Evolutionary conservation across 345 rosid genomes (phyloP).

Genomic region (Streptanthus diversifolius): DNA sequence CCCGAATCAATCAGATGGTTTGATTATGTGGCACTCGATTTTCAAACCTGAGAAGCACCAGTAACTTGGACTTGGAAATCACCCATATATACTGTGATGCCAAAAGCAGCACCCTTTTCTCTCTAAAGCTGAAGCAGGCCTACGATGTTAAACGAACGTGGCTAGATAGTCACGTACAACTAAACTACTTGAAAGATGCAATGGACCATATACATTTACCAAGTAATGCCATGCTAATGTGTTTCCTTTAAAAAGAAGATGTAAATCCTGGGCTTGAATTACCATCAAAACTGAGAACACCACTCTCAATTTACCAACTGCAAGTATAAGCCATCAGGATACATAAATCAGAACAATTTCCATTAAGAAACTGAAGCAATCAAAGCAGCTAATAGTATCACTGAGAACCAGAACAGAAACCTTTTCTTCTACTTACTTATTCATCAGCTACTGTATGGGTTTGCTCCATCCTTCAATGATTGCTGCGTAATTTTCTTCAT

Average conservation of each 20-base stretch:
- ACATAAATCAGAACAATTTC: neutral
- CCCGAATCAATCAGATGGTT: neutral
- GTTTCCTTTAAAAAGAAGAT: neutral
- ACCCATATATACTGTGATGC: neutral
- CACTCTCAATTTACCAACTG: conserved; percentile 9
- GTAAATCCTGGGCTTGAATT: neutral
- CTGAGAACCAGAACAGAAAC: neutral
- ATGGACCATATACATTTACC: conserved; percentile 11
- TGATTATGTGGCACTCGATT: neutral
- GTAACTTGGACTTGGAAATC: neutral
- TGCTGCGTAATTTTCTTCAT: conserved; percentile 64
- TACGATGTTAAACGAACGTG: neutral
- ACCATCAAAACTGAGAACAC: conserved; percentile 1
- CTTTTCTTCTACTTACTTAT: neutral
- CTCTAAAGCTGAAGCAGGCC: neutral
- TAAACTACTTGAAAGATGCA: neutral
- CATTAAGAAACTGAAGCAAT: neutral
- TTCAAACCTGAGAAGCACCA: neutral
- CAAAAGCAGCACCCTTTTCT: neutral
- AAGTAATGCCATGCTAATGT: neutral
- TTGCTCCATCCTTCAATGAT: conserved; percentile 52
- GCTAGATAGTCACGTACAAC: neutral
- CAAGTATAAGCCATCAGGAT: neutral
- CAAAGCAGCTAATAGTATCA: conserved; percentile 3
- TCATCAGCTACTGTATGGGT: conserved; percentile 25